These are phyloP conservation scores for Agaricus blazei DNA, from an alignment of 768 basidiomycete species.

Conservation along the genomic window DNA sequence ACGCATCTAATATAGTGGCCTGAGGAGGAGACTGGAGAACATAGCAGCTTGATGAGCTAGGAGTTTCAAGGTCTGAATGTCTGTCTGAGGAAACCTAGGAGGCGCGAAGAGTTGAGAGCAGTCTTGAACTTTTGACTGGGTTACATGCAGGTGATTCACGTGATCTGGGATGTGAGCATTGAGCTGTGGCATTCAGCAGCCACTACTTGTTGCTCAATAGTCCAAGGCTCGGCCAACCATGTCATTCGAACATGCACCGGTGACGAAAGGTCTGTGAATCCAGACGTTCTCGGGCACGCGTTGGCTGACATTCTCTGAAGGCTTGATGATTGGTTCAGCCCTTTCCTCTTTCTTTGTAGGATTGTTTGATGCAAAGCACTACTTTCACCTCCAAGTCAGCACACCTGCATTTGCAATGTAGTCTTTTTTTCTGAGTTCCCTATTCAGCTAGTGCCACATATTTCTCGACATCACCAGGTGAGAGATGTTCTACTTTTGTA, in stretches of 20 bases:
- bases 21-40: too few species aligned
- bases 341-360: constrained; percentile 70
- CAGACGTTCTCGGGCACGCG: background rate
- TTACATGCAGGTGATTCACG: too few species aligned
- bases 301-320: constrained; percentile 30
- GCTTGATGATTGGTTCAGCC: constrained; percentile 70
- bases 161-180: too few species aligned
- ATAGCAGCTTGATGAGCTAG: too few species aligned
- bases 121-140: too few species aligned
- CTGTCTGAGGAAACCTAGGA: too few species aligned
- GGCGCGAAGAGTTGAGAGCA: too few species aligned
- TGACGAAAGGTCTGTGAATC: constrained; percentile 66
- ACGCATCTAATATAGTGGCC: too few species aligned
- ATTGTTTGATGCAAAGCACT: constrained; percentile 84
- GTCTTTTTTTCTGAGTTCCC: constrained; percentile 7
- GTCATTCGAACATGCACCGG: constrained; percentile 83
- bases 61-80: too few species aligned
- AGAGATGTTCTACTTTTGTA: constrained; percentile 11
- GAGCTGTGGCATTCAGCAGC: too few species aligned
- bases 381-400: constrained; percentile 76
- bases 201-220: background rate
- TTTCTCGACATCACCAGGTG: constrained; percentile 89
- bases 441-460: constrained; percentile 73
- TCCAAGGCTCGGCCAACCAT: constrained; percentile 26
- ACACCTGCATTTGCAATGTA: constrained; percentile 8